Percentiles rank a stretch among this genome's conserved stretches.
These are phyloP conservation scores for Phoma sp. DNA, from an alignment of 2,329 filamentous ascomycete species.

Conservation along the genomic window DNA sequence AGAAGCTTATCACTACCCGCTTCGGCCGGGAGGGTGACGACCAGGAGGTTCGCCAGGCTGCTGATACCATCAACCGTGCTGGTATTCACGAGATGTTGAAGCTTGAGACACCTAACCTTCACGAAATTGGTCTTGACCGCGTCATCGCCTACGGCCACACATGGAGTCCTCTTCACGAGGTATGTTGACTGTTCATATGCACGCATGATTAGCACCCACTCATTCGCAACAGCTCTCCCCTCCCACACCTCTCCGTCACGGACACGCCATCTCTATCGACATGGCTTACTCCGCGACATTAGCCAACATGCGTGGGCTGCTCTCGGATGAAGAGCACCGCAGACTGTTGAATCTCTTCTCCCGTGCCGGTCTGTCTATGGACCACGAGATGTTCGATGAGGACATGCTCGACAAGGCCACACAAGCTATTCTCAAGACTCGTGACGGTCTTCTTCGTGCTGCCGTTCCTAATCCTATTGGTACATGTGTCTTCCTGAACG, in stretches of 20 bases:
- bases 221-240: constrained; percentile 63
- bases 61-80: constrained; percentile 72
- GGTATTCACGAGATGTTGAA: constrained; percentile 77
- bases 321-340: constrained; percentile 66
- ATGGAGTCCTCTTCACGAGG: constrained; percentile 73
- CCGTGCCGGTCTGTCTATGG: constrained; percentile 73
- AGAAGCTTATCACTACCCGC: constrained; percentile 69
- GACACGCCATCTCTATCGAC: constrained; percentile 77
- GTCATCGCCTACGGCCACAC: constrained; percentile 79
- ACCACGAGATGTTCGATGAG: constrained; percentile 72
- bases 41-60: constrained; percentile 65
- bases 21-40: constrained; percentile 70
- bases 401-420: constrained; percentile 71
- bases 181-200: constrained; percentile 11
- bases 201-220: constrained; percentile 15
- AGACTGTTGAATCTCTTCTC: constrained; percentile 73
- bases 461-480: constrained; percentile 74
- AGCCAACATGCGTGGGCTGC: constrained; percentile 67
- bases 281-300: constrained; percentile 79
- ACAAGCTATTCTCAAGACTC: constrained; percentile 73
- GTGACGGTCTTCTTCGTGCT: constrained; percentile 72
- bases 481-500: constrained; percentile 72
- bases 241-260: constrained; percentile 72
- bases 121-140: constrained; percentile 75
- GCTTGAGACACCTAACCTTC: constrained; percentile 75